These are phyloP conservation scores for Pichia sp. DNA, from an alignment of 1,139 yeast genomes.

Conservation along the genomic window DNA sequence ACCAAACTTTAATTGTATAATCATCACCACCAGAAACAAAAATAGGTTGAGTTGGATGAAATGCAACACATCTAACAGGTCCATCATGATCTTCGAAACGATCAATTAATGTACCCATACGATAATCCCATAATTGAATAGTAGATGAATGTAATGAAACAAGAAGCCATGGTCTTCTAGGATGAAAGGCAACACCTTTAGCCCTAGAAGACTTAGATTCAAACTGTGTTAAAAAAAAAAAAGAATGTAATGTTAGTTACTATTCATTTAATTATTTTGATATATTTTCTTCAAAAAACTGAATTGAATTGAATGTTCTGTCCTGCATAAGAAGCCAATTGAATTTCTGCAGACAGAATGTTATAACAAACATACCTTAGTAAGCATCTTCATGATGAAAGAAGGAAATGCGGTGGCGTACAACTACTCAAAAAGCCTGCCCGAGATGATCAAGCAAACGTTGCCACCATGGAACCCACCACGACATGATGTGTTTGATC, in stretches of 20 bases:
- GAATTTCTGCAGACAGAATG: too few species aligned
- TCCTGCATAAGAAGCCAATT: background rate
- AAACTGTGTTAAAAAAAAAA: conserved; percentile 43
- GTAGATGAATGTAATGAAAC: conserved; percentile 93
- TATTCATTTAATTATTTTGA: too few species aligned
- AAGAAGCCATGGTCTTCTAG: conserved; percentile 91
- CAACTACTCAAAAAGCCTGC: too few species aligned
- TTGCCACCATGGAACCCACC: too few species aligned
- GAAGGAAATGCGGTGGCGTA: too few species aligned
- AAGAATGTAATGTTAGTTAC: conserved; percentile 12
- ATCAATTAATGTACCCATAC: conserved; percentile 97
- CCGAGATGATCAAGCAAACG: too few species aligned
- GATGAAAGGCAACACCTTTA: conserved; percentile 97
- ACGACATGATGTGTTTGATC: too few species aligned
- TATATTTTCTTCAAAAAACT: too few species aligned
- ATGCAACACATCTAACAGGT: conserved; percentile 90
- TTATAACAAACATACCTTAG: conserved; percentile 65
- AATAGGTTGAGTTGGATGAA: conserved; percentile 96
- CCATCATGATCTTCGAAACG: conserved; percentile 98
- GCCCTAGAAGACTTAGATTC: conserved; percentile 99
- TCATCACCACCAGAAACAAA: conserved; percentile 98
- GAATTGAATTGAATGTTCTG: background rate
- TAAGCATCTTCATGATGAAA: conserved; percentile 98
- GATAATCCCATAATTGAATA: conserved; percentile 96
- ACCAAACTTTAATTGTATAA: conserved; percentile 93